Conservation (phyloP, 139 green algal genomes). For the Chlamydomonas applanata region DNA sequence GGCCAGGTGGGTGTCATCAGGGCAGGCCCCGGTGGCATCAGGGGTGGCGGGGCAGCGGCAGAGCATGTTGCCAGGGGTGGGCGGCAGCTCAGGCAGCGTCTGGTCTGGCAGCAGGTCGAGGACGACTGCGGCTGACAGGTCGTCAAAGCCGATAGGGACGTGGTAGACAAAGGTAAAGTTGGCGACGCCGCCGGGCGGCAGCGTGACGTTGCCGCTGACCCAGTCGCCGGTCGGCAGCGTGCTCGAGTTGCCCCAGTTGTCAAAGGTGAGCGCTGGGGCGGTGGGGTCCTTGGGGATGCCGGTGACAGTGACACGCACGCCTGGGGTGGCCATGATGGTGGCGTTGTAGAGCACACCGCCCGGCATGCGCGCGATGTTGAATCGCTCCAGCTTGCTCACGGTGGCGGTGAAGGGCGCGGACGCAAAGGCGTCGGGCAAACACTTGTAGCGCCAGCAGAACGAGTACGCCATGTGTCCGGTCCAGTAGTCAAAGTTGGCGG, state of each 20-base stretch:
- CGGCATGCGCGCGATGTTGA: constrained; percentile 31
- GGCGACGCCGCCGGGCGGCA: constrained; percentile 22
- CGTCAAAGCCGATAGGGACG: constrained; percentile 36
- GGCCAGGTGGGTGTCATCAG: not conserved
- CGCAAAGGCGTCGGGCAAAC: constrained; percentile 35
- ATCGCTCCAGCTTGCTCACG: constrained; percentile 1
- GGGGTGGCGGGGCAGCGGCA: not conserved
- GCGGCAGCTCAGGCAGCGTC: not conserved
- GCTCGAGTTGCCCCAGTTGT: not conserved
- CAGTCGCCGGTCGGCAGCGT: constrained; percentile 2
- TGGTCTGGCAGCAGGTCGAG: not conserved
- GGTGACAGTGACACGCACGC: constrained; percentile 15
- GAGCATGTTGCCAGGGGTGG: not conserved
- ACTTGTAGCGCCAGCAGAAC: constrained; percentile 48
- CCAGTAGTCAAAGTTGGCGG: constrained; percentile 43
- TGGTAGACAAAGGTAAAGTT: constrained; percentile 38
- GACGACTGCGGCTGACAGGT: constrained; percentile 35
- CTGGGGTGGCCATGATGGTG: constrained; percentile 19
- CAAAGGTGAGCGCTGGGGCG: too few species aligned
- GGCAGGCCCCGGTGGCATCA: not conserved
- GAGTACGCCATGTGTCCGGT: constrained; percentile 35
- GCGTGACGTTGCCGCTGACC: constrained; percentile 16
- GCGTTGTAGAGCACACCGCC: constrained; percentile 20
- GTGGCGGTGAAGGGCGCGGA: constrained; percentile 33
- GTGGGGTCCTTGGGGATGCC: constrained; percentile 19